A percentile compares a stretch with the other conserved stretches of the same genome.
phyloP scores from a whole-genome alignment of 2,329 filamentous ascomycete genomes.

The Falciphora oryzae region DNA sequence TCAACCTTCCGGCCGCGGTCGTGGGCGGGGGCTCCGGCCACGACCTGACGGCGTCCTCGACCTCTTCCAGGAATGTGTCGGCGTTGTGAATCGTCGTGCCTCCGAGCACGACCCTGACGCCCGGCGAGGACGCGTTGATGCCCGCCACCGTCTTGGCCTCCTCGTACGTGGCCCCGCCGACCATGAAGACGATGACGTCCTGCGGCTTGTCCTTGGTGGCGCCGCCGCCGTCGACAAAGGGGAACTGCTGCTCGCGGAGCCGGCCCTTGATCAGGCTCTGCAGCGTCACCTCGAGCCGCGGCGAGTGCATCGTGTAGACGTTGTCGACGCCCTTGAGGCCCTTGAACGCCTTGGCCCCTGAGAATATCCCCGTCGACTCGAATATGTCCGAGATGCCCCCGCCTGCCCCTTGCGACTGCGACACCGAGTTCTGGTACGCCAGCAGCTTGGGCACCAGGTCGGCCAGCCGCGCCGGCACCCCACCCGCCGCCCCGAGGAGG shows the following conservation, averaged over 20 bases:
- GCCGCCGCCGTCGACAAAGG: conserved; percentile 84
- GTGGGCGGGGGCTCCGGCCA: conserved; percentile 66
- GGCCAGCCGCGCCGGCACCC: conserved; percentile 68
- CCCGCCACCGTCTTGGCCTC: conserved; percentile 95
- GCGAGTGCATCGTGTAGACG: conserved; percentile 96
- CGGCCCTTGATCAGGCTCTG: conserved; percentile 92
- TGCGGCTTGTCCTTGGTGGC: conserved; percentile 92
- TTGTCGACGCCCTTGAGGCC: conserved; percentile 97
- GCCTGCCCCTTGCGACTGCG: conserved; percentile 66
- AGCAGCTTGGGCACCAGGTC: conserved; percentile 78
- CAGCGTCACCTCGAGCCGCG: conserved; percentile 76
- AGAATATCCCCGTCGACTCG: conserved; percentile 85
- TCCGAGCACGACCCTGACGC: conserved; percentile 81
- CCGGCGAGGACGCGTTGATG: conserved; percentile 85
- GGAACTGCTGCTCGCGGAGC: conserved; percentile 80
- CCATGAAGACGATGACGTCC: conserved; percentile 90
- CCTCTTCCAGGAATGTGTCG: conserved; percentile 80
- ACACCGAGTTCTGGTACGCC: conserved; percentile 79
- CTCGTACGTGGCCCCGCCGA: conserved; percentile 92
- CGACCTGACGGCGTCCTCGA: conserved; percentile 77
- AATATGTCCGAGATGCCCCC: conserved; percentile 82
- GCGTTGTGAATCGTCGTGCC: conserved; percentile 88
- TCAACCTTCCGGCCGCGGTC: conserved; percentile 24
- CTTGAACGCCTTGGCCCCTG: conserved; percentile 80
- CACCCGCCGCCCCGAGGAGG: conserved; percentile 76